Base-by-base conservation (phyloP, 139 green algal genomes). In the Closterium sp. region DNA sequence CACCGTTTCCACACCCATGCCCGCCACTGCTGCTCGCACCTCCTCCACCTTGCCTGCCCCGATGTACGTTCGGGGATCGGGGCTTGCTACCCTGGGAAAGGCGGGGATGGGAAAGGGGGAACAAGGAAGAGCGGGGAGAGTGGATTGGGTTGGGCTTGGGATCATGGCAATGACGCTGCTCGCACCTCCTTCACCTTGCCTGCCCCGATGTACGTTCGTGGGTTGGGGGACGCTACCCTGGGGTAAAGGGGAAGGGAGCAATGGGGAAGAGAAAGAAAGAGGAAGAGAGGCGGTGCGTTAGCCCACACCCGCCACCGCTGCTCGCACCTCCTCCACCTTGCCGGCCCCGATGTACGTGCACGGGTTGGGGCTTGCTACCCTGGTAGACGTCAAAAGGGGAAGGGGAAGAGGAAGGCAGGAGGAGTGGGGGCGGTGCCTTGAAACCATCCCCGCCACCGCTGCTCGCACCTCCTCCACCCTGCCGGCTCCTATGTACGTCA, bases 261-360 rank as follows among this genome's bases (percentile, higher is more conserved):
- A 90, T n/a, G n/a, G n/a, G 38, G 38, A 45, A 45, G 38, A 45
- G 38, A 6, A 45, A 6, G 38, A 4, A 45, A 6, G 38, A 45
- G 38, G 38, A 45, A 6, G 9, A 6, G 38, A 6, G 38, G 38
- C 38, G 38, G 38, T 45, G 38, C 10, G 5, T 45, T 45, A 45
- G 10, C 9, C 38, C 38, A 45, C 10, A 6, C 38, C 38, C 28
- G 87, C 32, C 62, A 97, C 91, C 2, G 90, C 93, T 22, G 88
- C 90, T 34, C 31, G 73, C 34, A 99, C 85, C 85, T 98, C 96
- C 24, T 88, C 87, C 29, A 98, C 92, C 95, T 99, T 99, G 88
- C 97, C 98, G 34, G 89, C 95, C 7, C 98, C 97, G 17, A 99
- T 96, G 96, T 99, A 99, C 4, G 97, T 99, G 9, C 95, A 91